Base-by-base conservation (phyloP, 768 basidiomycete species). In the Myochromella boudieri region DNA sequence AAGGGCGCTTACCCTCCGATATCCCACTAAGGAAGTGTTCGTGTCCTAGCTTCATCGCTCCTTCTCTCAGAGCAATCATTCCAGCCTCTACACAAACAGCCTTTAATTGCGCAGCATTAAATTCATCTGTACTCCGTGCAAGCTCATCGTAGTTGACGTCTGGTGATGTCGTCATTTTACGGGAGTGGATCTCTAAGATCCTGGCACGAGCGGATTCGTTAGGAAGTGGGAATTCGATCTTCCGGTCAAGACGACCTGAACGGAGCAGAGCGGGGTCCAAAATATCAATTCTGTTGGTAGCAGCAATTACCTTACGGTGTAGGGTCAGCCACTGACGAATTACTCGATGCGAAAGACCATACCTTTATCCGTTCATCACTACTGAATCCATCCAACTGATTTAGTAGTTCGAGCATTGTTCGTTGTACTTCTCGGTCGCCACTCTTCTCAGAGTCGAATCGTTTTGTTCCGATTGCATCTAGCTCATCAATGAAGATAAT, bases 351-450 rank as follows among this genome's bases (percentile, higher is more conserved):
- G 31, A 28, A 39, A 31, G 21, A 27, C 43, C 72, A 36, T 56
- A 87, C 95, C 84, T 99, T 99, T 74, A 99, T 99, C 53, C 95
- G 81, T 48, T 94, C 91, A 60, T 98, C 95, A 56, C 91, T 94
- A 50, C 91, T 88, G 70, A 99, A 99, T 24, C 97, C 97, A 60
- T 99, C 97, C 33, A 98, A 74, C 68, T 99, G 97, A 66, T 99
- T 99, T 53, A 99, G 81, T 36, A 99, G 77, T 64, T 99, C 97
- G 61, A 99, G 75, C 97, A 99, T 99, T n/a, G 97, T 99, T 52
- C 97, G 75, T 68, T 99, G 97, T n/a, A 99, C 97, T 65, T 99
- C 97, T 63, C 97, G 82, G 67, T 99, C 97, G 52, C 97, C 97
- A 60, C 91, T 91, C 79, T 98, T 99, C 68, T 98, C 95, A 14